phyloP scores from a whole-genome alignment of 2,329 filamentous ascomycete species.

The Sporothrix protearum region DNA sequence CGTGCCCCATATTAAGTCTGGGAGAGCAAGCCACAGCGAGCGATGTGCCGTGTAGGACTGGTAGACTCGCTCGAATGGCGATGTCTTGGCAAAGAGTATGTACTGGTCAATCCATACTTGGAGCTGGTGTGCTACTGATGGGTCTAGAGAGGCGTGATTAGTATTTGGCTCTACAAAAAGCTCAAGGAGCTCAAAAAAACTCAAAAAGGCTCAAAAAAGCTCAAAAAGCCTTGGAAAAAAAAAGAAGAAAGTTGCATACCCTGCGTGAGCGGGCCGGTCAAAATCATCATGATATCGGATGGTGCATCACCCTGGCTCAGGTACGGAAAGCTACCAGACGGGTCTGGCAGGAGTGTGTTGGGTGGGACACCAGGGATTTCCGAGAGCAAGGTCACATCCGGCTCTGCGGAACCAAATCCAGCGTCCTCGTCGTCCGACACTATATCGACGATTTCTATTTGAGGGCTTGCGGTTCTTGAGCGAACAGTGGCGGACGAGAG shows the following conservation, averaged over 20 bases:
- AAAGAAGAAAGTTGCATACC: constrained; percentile 26
- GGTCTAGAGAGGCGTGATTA: constrained; percentile 33
- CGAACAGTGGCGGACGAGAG: constrained; percentile 35
- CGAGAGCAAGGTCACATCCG: constrained; percentile 30
- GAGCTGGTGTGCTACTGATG: constrained; percentile 44
- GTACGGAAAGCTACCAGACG: constrained; percentile 48
- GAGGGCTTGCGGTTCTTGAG: constrained; percentile 44
- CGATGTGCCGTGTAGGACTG: constrained; percentile 45
- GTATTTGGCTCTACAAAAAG: not conserved
- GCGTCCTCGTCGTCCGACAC: constrained; percentile 39
- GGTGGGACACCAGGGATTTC: constrained; percentile 19
- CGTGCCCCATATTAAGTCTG: constrained; percentile 44
- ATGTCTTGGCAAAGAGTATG: constrained; percentile 40
- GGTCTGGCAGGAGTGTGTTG: constrained; percentile 38
- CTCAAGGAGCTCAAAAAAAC: not conserved
- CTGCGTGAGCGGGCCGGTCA: constrained; percentile 31
- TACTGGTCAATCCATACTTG: constrained; percentile 51
- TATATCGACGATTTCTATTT: constrained; percentile 43
- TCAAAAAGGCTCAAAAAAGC: not conserved
- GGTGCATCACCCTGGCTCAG: constrained; percentile 32
- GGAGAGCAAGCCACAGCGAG: constrained; percentile 52
- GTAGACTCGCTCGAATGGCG: constrained; percentile 38
- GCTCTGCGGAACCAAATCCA: constrained; percentile 26
- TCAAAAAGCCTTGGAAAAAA: constrained; percentile 25
- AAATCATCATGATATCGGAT: constrained; percentile 32